These are phyloP conservation scores for Phoma sp. DNA, from an alignment of 2,329 filamentous ascomycete species.

Conservation along the genomic window DNA sequence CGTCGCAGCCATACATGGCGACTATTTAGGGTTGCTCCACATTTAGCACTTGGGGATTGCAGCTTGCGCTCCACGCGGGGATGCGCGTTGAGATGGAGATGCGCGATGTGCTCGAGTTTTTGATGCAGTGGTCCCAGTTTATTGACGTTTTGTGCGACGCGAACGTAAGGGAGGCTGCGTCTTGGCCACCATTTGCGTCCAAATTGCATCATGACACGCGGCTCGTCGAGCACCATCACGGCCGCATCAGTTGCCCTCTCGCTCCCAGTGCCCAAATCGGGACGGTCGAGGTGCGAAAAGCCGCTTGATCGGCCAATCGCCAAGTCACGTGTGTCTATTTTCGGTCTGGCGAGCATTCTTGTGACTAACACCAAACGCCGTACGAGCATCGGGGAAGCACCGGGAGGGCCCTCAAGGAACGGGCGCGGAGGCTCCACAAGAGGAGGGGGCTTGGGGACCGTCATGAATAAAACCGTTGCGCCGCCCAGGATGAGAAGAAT, in stretches of 20 bases:
- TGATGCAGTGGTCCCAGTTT: conserved; percentile 10
- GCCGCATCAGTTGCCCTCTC: conserved; percentile 6
- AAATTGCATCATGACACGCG: conserved; percentile 14
- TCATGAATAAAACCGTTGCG: conserved; percentile 1
- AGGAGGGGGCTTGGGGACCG: neutral
- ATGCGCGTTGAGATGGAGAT: conserved; percentile 7
- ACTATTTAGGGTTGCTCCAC: neutral
- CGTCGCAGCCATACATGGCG: too few relatives aligned
- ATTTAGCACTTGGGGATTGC: neutral
- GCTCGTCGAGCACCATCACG: neutral
- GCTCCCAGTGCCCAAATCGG: conserved; percentile 9
- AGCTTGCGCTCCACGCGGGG: neutral
- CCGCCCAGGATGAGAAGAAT: neutral
- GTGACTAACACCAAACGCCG: conserved; percentile 14
- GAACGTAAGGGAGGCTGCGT: conserved; percentile 3
- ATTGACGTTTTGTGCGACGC: conserved; percentile 7
- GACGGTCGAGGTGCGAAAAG: neutral
- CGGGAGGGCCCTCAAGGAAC: too few relatives aligned
- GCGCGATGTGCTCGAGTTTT: conserved; percentile 5
- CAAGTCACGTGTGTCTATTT: conserved; percentile 12
- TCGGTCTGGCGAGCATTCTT: conserved; percentile 3
- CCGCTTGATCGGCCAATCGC: neutral
- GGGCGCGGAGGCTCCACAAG: neutral
- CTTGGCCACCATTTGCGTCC: conserved; percentile 13
- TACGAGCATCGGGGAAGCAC: neutral